These are phyloP conservation scores for Chrysanthemum seticuspe DNA, from an alignment of 129 eudicot genomes.

Conservation along the genomic window DNA sequence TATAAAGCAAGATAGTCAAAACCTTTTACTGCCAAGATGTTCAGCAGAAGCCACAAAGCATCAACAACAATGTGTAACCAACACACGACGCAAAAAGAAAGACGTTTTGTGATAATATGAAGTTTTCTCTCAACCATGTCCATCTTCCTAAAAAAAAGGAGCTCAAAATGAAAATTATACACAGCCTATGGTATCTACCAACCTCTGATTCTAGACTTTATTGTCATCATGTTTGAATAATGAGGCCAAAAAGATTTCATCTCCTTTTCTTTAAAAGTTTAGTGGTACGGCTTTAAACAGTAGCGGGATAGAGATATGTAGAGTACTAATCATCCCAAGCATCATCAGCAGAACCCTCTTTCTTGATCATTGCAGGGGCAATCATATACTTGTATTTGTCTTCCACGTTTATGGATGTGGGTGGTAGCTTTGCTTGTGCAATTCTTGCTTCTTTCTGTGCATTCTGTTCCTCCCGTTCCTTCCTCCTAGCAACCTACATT, in stretches of 20 bases:
- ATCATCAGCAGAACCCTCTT: constrained; percentile 82
- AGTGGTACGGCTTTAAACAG: constrained; percentile 18
- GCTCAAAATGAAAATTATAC: constrained; percentile 21
- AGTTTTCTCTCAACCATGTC: constrained; percentile 13
- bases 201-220: constrained; percentile 24
- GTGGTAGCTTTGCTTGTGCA: constrained; percentile 46
- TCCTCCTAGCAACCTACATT: constrained; percentile 69
- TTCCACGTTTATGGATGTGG: constrained; percentile 63
- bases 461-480: constrained; percentile 68
- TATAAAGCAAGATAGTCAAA: not conserved
- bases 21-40: not conserved
- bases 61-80: not conserved
- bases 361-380: constrained; percentile 49
- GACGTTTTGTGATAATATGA: constrained; percentile 20
- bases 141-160: constrained; percentile 3
- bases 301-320: not conserved
- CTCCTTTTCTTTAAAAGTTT: constrained; percentile 15
- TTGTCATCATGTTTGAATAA: constrained; percentile 19
- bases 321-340: constrained; percentile 76
- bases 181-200: constrained; percentile 33
- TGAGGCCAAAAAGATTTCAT: constrained; percentile 12
- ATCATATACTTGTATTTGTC: constrained; percentile 89
- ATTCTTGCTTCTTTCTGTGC: constrained; percentile 67
- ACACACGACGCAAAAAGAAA: not conserved
- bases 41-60: constrained; percentile 2